Evolutionary conservation across 441 rosid genomes (phyloP).

Genomic region (Gossypium gossypioides): DNA sequence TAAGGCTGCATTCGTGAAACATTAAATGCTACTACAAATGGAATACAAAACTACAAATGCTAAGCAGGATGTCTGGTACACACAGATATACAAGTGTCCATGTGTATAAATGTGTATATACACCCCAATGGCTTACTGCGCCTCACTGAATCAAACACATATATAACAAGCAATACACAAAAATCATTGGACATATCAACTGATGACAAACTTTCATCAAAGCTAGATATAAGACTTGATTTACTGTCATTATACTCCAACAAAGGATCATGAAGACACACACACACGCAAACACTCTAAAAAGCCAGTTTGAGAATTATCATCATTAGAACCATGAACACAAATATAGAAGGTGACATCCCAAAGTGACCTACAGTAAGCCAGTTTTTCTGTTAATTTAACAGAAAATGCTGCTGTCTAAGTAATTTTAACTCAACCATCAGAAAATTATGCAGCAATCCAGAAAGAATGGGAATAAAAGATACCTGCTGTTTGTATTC

Average conservation of each 20-base stretch:
- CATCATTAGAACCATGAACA: neutral
- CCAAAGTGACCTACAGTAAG: neutral
- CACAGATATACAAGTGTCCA: neutral
- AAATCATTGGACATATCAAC: neutral
- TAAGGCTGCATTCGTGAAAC: neutral
- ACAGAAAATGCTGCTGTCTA: neutral
- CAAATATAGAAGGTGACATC: neutral
- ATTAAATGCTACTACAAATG: neutral
- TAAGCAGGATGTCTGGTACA: neutral
- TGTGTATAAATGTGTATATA: neutral
- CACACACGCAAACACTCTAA: neutral
- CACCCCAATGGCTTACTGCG: neutral
- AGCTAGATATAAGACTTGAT: neutral
- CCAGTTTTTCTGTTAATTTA: neutral
- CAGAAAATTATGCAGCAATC: neutral
- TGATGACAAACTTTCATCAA: neutral
- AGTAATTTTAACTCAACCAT: neutral
- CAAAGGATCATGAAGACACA: neutral
- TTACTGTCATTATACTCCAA: neutral
- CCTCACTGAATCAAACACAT: neutral
- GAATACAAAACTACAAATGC: neutral
- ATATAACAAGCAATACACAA: neutral
- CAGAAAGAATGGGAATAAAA: conserved; percentile 11
- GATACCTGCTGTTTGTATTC: conserved; percentile 75
- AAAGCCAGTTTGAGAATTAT: neutral